Evolutionary conservation across 306 rosid genomes (phyloP).

Genomic region (Crotalaria pallida): DNA sequence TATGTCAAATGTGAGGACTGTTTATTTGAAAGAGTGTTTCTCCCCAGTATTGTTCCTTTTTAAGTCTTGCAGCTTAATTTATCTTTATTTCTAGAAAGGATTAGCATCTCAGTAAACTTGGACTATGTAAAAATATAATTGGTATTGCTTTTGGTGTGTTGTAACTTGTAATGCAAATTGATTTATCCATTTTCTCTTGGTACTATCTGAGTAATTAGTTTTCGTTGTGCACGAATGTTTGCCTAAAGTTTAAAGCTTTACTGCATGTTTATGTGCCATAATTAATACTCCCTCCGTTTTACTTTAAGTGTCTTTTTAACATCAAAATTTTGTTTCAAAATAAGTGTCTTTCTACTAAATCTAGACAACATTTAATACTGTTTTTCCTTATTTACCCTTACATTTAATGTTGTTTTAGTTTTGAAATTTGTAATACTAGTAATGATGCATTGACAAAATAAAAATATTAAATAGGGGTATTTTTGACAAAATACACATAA

Average conservation of each 20-base stretch:
- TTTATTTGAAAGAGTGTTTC: not conserved
- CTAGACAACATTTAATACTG: too few species aligned
- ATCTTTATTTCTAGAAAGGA: not conserved
- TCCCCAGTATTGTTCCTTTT: not conserved
- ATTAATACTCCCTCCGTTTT: too few species aligned
- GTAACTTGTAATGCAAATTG: not conserved
- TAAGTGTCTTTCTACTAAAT: too few species aligned
- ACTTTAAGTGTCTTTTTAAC: too few species aligned
- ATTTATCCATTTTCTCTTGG: not conserved
- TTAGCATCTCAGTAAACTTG: not conserved
- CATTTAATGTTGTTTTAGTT: too few species aligned
- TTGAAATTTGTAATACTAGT: too few species aligned
- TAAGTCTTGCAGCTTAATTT: not conserved
- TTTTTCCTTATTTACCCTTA: too few species aligned
- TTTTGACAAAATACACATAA: too few species aligned
- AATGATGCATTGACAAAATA: too few species aligned
- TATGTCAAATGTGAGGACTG: not conserved
- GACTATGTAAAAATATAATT: not conserved
- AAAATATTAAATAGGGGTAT: too few species aligned
- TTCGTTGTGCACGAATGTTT: not conserved
- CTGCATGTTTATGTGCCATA: not conserved
- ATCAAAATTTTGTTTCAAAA: too few species aligned
- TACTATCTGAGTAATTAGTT: slow-evolving; percentile 4
- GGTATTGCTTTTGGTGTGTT: not conserved
- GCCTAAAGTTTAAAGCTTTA: not conserved